A percentile compares a stretch with the other conserved stretches of the same genome.
These are phyloP conservation scores for Purshia tridentata DNA, from an alignment of 306 rosid genomes.

Conservation along the genomic window DNA sequence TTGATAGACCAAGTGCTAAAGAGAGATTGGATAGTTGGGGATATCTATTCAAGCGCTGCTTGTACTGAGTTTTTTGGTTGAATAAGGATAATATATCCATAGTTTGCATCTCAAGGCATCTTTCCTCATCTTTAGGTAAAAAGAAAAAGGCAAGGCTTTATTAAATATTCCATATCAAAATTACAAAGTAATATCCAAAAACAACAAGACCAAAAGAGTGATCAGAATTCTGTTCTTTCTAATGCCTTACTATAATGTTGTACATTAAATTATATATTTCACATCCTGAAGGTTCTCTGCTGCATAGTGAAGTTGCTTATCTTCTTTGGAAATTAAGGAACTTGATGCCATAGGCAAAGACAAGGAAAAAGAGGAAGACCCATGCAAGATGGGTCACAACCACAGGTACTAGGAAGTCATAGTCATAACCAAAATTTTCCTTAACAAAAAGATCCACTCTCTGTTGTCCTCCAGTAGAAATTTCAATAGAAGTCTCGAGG, in stretches of 20 bases:
- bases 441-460: slow-evolving; percentile 23
- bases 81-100: no score
- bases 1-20: no score
- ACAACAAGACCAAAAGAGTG: not conserved
- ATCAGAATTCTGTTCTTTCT: not conserved
- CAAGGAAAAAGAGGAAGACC: slow-evolving; percentile 34
- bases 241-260: not conserved
- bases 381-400: slow-evolving; percentile 35
- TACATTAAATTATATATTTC: not conserved
- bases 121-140: no score
- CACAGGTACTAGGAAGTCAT: slow-evolving; percentile 26
- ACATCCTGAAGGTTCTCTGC: not conserved
- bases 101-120: no score
- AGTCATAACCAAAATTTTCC: slow-evolving; percentile 24
- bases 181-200: not conserved
- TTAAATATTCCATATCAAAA: not conserved
- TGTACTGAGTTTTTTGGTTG: no score
- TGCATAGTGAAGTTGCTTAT: slow-evolving; percentile 3
- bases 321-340: slow-evolving; percentile 38
- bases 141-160: not conserved
- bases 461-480: not conserved
- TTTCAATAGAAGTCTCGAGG: not conserved
- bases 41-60: no score
- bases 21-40: no score
- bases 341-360: slow-evolving; percentile 37